Evolutionary conservation across 495 filamentous ascomycete species (phyloP).

Genomic region (Neurospora sp.): DNA sequence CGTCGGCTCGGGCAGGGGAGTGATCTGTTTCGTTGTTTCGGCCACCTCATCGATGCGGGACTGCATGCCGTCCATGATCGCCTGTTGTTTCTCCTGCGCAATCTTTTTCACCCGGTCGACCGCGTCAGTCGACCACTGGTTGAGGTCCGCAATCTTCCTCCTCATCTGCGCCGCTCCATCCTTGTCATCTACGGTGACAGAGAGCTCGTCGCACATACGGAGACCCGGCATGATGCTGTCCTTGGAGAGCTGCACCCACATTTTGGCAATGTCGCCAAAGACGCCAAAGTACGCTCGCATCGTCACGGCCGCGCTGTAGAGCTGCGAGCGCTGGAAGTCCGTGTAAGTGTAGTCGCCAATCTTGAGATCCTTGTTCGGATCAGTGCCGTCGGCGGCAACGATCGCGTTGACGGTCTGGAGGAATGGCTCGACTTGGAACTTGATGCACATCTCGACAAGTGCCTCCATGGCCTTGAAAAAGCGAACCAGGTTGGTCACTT

Average conservation of each 20-base stretch:
- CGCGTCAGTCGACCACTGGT: neutral
- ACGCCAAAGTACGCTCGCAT: slow-evolving; percentile 2
- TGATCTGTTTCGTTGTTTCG: neutral
- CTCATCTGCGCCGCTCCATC: neutral
- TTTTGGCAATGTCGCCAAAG: slow-evolving; percentile 1
- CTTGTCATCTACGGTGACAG: neutral
- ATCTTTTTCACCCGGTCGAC: neutral
- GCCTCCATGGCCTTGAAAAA: slow-evolving; percentile 3
- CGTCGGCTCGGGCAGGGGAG: neutral
- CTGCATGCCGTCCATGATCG: neutral
- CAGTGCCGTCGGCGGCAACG: slow-evolving; percentile 2
- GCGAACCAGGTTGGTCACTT: slow-evolving; percentile 1
- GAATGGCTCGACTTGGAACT: slow-evolving; percentile 1
- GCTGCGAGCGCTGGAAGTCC: neutral
- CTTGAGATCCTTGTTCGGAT: neutral
- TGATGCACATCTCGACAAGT: neutral
- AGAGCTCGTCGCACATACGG: neutral
- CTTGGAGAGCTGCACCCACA: slow-evolving; percentile 5
- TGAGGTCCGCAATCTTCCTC: neutral
- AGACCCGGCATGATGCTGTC: neutral
- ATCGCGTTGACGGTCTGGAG: neutral
- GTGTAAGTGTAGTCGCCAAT: neutral
- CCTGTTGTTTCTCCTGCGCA: neutral
- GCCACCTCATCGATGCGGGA: neutral
- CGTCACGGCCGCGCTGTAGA: neutral